Evolutionary conservation across 2,329 filamentous ascomycete species (phyloP).

Genomic region (Fusarium subtropicale): DNA sequence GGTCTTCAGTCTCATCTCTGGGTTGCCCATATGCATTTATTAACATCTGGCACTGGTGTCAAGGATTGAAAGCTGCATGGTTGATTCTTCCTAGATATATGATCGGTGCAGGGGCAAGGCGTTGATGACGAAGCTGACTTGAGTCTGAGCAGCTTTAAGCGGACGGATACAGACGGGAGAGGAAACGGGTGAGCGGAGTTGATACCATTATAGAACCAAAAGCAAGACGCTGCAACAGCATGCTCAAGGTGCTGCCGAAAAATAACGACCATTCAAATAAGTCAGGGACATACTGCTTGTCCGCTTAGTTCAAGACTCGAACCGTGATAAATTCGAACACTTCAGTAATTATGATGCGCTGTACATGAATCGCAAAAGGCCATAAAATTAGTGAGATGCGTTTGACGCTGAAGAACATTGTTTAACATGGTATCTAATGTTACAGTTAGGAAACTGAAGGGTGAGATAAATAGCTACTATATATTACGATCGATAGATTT

Average conservation of each 20-base stretch:
- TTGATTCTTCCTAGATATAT: slow-evolving; percentile 11
- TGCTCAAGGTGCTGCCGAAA: not conserved
- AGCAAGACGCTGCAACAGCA: slow-evolving; percentile 3
- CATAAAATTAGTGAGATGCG: not conserved
- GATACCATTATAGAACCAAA: slow-evolving; percentile 33
- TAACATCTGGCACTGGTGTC: not conserved
- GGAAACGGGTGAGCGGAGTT: not conserved
- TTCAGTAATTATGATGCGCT: not conserved
- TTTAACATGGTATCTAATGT: slow-evolving; percentile 15
- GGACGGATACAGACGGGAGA: not conserved
- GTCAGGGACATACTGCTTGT: not conserved
- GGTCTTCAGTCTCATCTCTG: slow-evolving; percentile 1
- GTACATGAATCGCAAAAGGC: not conserved
- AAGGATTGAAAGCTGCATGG: not conserved
- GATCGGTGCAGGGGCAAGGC: slow-evolving; percentile 6
- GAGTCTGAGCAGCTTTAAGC: slow-evolving; percentile 9
- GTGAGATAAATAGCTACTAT: slow-evolving; percentile 24
- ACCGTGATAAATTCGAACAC: too few relatives aligned
- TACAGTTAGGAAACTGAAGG: not conserved
- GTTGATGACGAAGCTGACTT: slow-evolving; percentile 21
- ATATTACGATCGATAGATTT: slow-evolving; percentile 29
- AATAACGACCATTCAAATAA: not conserved
- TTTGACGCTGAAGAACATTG: not conserved
- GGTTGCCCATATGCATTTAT: slow-evolving; percentile 4
- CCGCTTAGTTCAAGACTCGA: too few relatives aligned